Evolutionary conservation across 768 basidiomycete species (phyloP).

Genomic region (Tylopilus rubrobrunneus): DNA sequence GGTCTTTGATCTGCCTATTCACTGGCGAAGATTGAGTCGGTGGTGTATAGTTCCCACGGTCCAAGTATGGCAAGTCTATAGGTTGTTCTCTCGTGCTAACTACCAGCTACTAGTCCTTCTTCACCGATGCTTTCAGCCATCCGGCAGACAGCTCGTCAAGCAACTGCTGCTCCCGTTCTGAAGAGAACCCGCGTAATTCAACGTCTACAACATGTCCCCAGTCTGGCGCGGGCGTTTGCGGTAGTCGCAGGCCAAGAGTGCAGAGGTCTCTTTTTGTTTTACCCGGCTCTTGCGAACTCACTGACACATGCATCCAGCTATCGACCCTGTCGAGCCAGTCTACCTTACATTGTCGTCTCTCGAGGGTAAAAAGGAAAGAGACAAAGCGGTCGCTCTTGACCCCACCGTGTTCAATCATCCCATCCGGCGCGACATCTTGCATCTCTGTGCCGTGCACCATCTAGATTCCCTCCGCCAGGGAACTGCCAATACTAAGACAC

Average conservation of each 20-base stretch:
- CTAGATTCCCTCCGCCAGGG: conserved; percentile 89
- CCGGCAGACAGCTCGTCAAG: conserved; percentile 13
- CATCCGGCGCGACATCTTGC: conserved; percentile 87
- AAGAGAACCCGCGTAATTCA: background rate
- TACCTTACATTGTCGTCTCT: conserved; percentile 62
- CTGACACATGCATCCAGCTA: conserved; percentile 28
- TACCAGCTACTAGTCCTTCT: background rate
- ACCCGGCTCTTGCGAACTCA: background rate
- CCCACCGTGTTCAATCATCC: conserved; percentile 86
- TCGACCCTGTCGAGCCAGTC: conserved; percentile 44
- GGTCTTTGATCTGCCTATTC: conserved; percentile 3
- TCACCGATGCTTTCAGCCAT: conserved; percentile 18
- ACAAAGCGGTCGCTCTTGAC: conserved; percentile 60
- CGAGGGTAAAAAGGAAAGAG: conserved; percentile 37
- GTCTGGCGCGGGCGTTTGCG: conserved; percentile 12
- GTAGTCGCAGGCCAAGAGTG: conserved; percentile 2
- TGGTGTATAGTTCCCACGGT: conserved; percentile 22
- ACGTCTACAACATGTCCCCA: background rate
- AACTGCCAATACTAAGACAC: conserved; percentile 86
- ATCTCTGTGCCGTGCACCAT: conserved; percentile 86
- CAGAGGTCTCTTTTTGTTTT: conserved; percentile 15
- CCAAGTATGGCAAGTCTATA: conserved; percentile 16
- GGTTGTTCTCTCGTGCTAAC: background rate
- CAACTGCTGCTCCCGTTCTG: background rate
- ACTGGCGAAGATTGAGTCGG: background rate